Evolutionary conservation across 257 asterid genomes (phyloP).

Genomic region (Echites panduratus): DNA sequence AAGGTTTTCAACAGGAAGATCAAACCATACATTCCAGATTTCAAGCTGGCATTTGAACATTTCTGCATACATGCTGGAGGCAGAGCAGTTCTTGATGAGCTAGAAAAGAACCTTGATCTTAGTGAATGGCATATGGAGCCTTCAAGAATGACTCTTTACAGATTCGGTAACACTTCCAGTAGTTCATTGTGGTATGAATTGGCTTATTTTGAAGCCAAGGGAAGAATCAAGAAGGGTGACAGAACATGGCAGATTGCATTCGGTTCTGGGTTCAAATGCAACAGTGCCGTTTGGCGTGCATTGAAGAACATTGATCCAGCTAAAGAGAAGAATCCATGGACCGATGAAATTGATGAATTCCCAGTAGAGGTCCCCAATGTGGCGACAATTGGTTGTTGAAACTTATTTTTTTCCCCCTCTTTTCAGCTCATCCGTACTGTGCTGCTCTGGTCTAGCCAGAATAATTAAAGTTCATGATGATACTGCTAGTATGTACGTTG

Average conservation of each 20-base stretch:
- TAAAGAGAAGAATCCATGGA: conserved; percentile 52
- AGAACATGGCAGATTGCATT: conserved; percentile 52
- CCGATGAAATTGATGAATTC: conserved; percentile 43
- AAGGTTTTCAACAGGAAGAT: conserved; percentile 41
- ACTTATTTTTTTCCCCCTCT: too few relatives aligned
- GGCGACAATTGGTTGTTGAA: too few relatives aligned
- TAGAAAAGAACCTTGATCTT: conserved; percentile 42
- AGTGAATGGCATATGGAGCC: conserved; percentile 52
- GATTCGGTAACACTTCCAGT: conserved; percentile 51
- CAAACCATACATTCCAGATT: conserved; percentile 43
- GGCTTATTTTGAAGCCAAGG: conserved; percentile 46
- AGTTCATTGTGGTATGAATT: conserved; percentile 51
- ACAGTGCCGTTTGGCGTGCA: conserved; percentile 51
- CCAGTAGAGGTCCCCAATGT: conserved; percentile 44
- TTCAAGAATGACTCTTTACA: conserved; percentile 11
- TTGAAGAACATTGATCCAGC: conserved; percentile 38
- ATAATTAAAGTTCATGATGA: too few relatives aligned
- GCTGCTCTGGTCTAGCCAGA: too few relatives aligned
- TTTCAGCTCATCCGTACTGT: too few relatives aligned
- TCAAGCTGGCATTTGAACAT: conserved; percentile 47
- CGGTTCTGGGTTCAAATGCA: conserved; percentile 55
- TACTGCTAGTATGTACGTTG: too few relatives aligned
- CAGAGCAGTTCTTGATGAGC: conserved; percentile 41
- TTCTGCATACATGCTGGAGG: conserved; percentile 56
- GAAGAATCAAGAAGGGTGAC: conserved; percentile 43